phyloP scores from a whole-genome alignment of 805 yeast species.

The Metschnikowia lachancei region DNA sequence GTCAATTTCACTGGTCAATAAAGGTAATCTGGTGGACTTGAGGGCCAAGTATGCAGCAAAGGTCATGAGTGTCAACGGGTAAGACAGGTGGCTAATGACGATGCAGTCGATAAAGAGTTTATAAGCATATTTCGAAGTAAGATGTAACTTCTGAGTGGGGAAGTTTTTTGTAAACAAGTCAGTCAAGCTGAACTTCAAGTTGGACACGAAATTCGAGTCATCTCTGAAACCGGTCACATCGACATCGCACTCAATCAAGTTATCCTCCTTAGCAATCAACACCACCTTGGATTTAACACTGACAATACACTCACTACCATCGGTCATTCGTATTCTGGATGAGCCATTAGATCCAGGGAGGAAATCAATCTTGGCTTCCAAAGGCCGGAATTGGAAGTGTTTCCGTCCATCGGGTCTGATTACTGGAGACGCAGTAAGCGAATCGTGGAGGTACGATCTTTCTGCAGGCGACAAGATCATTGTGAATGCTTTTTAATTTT shows the following conservation, averaged over 20 bases:
- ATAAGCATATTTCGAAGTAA: constrained; percentile 74
- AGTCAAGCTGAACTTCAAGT: constrained; percentile 60
- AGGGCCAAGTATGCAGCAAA: constrained; percentile 80
- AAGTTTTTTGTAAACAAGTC: constrained; percentile 52
- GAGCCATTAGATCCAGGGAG: constrained; percentile 91
- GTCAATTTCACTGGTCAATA: constrained; percentile 63
- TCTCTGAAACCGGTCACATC: constrained; percentile 81
- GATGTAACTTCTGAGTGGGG: constrained; percentile 50
- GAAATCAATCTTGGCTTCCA: constrained; percentile 78
- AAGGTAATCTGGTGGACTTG: constrained; percentile 72
- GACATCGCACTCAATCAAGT: constrained; percentile 69
- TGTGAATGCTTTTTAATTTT: neutral
- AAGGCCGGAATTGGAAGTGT: constrained; percentile 73
- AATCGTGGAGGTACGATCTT: constrained; percentile 70
- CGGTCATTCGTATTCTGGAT: constrained; percentile 77
- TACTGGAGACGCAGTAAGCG: constrained; percentile 57
- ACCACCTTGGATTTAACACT: constrained; percentile 88
- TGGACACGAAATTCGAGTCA: constrained; percentile 65
- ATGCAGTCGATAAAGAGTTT: constrained; percentile 78
- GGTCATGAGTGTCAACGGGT: constrained; percentile 79
- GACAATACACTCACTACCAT: constrained; percentile 91
- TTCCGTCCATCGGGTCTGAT: constrained; percentile 85
- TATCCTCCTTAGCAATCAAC: constrained; percentile 34
- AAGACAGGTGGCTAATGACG: constrained; percentile 70
- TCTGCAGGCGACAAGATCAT: constrained; percentile 79